Base-by-base conservation (phyloP, 352 stramenopile genomes). In the Globisporangium lucens region DNA sequence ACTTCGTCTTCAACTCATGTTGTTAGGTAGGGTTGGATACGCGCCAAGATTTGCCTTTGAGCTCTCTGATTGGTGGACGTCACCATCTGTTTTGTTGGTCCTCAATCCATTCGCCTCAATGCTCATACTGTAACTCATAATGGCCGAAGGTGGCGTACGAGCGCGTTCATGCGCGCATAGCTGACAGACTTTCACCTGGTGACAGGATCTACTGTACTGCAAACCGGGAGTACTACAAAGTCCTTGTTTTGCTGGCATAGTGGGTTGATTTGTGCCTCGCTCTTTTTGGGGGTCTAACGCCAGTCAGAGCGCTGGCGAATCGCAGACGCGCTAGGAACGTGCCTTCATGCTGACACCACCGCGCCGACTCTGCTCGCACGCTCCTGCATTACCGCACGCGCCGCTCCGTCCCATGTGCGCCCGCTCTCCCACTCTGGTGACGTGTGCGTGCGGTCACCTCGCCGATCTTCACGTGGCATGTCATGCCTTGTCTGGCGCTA, bases 301-400 rank as follows among this genome's bases (percentile, higher is more conserved):
- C 51, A 12, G 43, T 49, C 41, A 12, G 17, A 51, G 43, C 43
- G 17, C 43, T n/a, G 43, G 43, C 43, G 43, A 51, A 51, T 51
- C 43, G 43, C 43, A 51, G 36, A 15, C 53, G 63, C 27, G 27
- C 7, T 4, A 68, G 52, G 63, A 68, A 68, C 63, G 63, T 68
- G 52, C 63, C 63, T 43, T 3, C 15, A 55, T n/a, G n/a, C 58
- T 33, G 47, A 52, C 29, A n/a, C 22, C 30, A 27, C 5, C 8
- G n/a, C 29, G 6, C 30, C n/a, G 17, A 9, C 9, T 60, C 27
- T 29, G 20, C 15, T 46, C 24, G 30, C 43, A 15, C 9, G 17
- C 17, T 22, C n/a, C 10, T 20, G 17, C 33, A 47, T 46, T 30
- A 61, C 56, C 33, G 33, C 56, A 61, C 9, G n/a, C 43, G 20